phyloP scores from a whole-genome alignment of 2,329 filamentous ascomycete genomes.

The Trichoderma koningiopsis region DNA sequence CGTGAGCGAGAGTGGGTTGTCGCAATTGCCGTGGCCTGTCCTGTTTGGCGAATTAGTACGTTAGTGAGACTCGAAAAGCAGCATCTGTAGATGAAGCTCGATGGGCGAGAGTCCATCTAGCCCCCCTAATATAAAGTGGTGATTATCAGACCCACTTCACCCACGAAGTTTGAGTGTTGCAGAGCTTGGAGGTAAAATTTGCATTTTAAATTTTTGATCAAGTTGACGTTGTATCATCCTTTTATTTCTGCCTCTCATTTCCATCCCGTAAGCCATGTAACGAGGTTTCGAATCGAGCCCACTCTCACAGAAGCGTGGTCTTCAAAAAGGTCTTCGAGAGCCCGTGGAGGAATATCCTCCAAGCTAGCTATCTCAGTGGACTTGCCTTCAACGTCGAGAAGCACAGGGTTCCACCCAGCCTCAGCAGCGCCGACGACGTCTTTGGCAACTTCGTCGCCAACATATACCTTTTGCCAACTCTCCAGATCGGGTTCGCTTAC shows the following conservation, averaged over 20 bases:
- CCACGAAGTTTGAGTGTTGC: neutral
- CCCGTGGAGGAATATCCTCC: conserved; percentile 19
- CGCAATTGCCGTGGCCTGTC: neutral
- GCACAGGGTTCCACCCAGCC: conserved; percentile 33
- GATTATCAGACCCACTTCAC: neutral
- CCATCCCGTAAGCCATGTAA: conserved; percentile 24
- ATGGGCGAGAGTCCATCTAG: neutral
- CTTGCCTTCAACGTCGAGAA: conserved; percentile 28
- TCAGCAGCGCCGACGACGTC: conserved; percentile 50
- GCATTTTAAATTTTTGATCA: neutral
- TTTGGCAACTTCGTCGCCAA: conserved; percentile 56
- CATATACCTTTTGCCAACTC: conserved; percentile 49
- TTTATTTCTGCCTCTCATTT: neutral
- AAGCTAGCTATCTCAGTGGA: conserved; percentile 21
- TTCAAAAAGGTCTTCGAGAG: conserved; percentile 26
- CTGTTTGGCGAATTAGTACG: neutral
- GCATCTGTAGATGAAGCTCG: neutral
- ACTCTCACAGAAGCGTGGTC: conserved; percentile 26
- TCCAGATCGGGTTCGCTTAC: conserved; percentile 27
- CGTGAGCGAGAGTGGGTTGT: neutral
- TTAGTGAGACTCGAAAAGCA: neutral
- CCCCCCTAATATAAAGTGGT: neutral
- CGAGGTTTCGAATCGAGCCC: conserved; percentile 28
- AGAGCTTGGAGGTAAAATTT: neutral
- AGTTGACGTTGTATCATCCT: neutral